Evolutionary conservation across 306 rosid species (phyloP).

Genomic region (Citrullus amarus): DNA sequence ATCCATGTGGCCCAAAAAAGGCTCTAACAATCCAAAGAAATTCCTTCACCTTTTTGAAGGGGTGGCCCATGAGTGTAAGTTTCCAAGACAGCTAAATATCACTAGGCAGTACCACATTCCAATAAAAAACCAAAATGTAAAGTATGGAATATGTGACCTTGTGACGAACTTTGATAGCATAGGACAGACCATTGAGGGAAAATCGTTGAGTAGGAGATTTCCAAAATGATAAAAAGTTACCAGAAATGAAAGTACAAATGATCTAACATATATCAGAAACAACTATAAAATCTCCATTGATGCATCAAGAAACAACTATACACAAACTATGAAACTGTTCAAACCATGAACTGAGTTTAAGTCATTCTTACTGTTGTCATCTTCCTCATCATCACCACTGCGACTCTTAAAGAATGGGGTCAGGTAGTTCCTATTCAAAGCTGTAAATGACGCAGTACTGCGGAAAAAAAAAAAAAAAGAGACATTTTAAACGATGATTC

Average conservation of each 20-base stretch:
- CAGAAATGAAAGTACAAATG: background rate
- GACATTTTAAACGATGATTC: background rate
- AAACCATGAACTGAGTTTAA: constrained; percentile 9
- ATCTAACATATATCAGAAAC: background rate
- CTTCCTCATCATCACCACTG: constrained; percentile 67
- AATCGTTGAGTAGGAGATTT: background rate
- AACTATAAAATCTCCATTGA: background rate
- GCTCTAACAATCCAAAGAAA: background rate
- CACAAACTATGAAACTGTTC: background rate
- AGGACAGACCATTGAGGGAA: background rate
- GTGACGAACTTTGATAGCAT: background rate
- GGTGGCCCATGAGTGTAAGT: background rate
- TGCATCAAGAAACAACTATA: background rate
- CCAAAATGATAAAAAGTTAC: background rate
- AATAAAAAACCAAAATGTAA: background rate
- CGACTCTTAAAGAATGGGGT: constrained; percentile 96
- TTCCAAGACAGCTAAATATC: background rate
- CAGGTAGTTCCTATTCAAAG: constrained; percentile 79
- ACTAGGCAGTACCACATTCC: background rate
- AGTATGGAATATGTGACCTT: background rate
- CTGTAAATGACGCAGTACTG: constrained; percentile 84
- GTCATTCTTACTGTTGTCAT: constrained; percentile 46
- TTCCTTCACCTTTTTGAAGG: background rate
- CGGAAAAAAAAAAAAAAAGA: constrained; percentile 16
- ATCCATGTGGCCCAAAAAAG: too few species aligned